These are phyloP conservation scores for Myriosclerotinia curreyana DNA, from an alignment of 2,329 filamentous ascomycete genomes.

Conservation along the genomic window DNA sequence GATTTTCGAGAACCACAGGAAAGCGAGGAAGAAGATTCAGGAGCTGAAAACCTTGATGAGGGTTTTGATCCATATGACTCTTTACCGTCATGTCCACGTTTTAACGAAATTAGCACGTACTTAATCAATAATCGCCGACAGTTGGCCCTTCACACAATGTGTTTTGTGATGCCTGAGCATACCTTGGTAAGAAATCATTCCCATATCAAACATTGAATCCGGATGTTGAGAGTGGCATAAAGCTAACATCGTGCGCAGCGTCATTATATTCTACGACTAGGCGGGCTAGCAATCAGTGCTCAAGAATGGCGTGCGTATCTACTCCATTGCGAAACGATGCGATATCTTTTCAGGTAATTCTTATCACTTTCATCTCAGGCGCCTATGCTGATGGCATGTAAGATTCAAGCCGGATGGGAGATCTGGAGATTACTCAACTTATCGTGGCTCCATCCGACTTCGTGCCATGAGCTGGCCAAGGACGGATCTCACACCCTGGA, in stretches of 20 bases:
- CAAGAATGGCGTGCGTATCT: conserved; percentile 24
- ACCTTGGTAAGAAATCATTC: conserved; percentile 15
- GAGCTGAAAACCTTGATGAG: background rate
- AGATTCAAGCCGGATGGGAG: conserved; percentile 2
- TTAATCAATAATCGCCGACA: conserved; percentile 15
- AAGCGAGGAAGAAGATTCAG: background rate
- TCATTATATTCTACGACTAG: conserved; percentile 16
- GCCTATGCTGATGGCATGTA: background rate
- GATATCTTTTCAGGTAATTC: conserved; percentile 12
- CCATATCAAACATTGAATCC: background rate
- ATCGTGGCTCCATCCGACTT: conserved; percentile 14
- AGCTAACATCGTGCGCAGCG: conserved; percentile 4
- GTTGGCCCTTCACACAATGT: conserved; percentile 25
- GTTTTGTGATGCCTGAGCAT: conserved; percentile 23
- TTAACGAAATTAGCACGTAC: conserved; percentile 17
- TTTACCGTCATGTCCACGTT: conserved; percentile 12
- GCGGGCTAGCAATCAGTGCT: conserved; percentile 15
- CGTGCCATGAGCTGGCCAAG: conserved; percentile 5
- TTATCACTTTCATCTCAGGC: background rate
- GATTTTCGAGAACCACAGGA: background rate
- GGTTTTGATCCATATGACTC: background rate
- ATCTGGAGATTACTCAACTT: background rate
- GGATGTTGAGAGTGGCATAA: background rate
- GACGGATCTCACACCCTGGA: conserved; percentile 2
- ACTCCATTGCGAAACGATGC: conserved; percentile 2